phyloP scores from a whole-genome alignment of 2,329 filamentous ascomycete species.

The Pyrenophora seminiperda region DNA sequence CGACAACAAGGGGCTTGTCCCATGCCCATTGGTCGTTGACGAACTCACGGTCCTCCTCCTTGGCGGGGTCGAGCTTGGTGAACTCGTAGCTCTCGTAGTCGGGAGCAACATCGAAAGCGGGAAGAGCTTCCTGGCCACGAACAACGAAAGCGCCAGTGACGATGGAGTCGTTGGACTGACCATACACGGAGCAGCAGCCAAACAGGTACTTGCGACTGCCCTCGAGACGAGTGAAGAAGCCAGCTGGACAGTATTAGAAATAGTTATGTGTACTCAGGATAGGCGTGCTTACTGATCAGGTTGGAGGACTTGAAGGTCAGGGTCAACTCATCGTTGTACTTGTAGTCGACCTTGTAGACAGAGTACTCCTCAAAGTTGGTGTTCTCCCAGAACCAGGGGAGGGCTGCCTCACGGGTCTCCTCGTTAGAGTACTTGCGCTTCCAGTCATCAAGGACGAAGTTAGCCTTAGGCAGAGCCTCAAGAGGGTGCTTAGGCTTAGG shows the following conservation, averaged over 20 bases:
- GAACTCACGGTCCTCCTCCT: conserved; percentile 81
- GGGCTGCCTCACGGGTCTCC: conserved; percentile 77
- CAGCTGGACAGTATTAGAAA: conserved; percentile 56
- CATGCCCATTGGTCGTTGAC: conserved; percentile 88
- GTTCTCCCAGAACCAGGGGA: conserved; percentile 99
- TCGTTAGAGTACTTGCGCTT: conserved; percentile 99
- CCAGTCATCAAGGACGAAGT: conserved; percentile 90
- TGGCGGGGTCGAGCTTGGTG: conserved; percentile 91
- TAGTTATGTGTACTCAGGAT: neutral
- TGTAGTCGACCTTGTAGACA: conserved; percentile 92
- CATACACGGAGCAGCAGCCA: conserved; percentile 87
- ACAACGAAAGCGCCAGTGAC: conserved; percentile 93
- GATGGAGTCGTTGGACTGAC: conserved; percentile 83
- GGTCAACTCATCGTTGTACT: conserved; percentile 98
- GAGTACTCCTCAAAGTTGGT: conserved; percentile 94
- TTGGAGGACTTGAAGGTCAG: conserved; percentile 99
- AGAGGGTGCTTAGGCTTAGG: conserved; percentile 98
- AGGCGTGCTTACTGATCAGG: conserved; percentile 71
- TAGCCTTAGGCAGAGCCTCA: conserved; percentile 78
- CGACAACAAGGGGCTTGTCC: conserved; percentile 79
- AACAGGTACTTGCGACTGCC: conserved; percentile 98
- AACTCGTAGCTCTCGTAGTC: conserved; percentile 97
- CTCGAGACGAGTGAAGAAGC: conserved; percentile 97
- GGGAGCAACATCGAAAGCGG: conserved; percentile 95
- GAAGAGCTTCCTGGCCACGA: conserved; percentile 83